phyloP scores from a whole-genome alignment of 306 rosid genomes.

The Vigna trinervia region DNA sequence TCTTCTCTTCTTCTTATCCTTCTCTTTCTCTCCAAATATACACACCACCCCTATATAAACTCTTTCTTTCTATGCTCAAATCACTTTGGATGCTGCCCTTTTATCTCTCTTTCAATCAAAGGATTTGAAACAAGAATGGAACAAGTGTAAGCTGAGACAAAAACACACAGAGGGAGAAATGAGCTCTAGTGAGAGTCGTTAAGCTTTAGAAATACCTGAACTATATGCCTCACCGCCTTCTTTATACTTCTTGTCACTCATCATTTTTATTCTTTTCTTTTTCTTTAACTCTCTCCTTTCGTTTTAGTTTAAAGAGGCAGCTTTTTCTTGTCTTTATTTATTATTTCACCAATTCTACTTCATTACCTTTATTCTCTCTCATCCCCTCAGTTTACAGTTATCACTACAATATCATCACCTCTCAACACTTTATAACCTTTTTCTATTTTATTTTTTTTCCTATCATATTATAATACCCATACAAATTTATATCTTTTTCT shows the following conservation, averaged over 20 bases:
- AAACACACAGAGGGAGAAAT: conserved; percentile 1
- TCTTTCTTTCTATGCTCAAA: conserved; percentile 34
- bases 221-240: conserved; percentile 51
- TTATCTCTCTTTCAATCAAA: conserved; percentile 32
- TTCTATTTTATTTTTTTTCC: too few relatives aligned
- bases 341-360: conserved; percentile 33
- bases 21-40: conserved; percentile 29
- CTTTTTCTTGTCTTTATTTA: conserved; percentile 42
- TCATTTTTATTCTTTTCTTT: conserved; percentile 26
- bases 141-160: conserved; percentile 1
- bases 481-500: too few relatives aligned
- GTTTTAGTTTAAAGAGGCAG: conserved; percentile 43
- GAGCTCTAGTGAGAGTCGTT: conserved; percentile 43
- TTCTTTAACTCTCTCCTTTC: conserved; percentile 34
- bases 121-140: conserved; percentile 15
- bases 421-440: too few relatives aligned
- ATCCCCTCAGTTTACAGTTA: conserved; percentile 34
- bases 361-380: conserved; percentile 11
- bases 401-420: not conserved
- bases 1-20: conserved; percentile 22
- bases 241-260: conserved; percentile 57
- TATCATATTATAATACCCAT: too few relatives aligned
- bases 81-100: not conserved
- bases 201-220: conserved; percentile 51
- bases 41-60: conserved; percentile 48